Conservation (phyloP, 1,139 yeast species). For the Debaryomyces sp. region DNA sequence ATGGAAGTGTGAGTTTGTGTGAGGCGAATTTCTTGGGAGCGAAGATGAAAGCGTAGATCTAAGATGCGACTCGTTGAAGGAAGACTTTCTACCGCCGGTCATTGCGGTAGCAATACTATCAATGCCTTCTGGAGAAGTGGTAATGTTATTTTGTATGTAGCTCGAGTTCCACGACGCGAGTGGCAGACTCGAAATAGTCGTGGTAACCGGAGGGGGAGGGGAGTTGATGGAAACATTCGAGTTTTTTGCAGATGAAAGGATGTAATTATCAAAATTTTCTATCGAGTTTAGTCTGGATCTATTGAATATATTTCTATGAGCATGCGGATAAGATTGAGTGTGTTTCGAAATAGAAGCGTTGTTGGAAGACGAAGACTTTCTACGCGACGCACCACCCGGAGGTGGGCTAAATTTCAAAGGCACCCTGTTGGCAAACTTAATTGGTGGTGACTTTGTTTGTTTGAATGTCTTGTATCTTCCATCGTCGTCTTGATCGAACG, state of each 20-base stretch:
- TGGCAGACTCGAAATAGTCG: constrained; percentile 26
- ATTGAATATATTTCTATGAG: constrained; percentile 34
- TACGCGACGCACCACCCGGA: constrained; percentile 29
- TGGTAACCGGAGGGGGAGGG: constrained; percentile 37
- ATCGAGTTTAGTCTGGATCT: constrained; percentile 47
- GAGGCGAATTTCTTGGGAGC: constrained; percentile 20
- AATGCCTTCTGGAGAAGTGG: constrained; percentile 22
- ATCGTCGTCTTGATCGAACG: constrained; percentile 47
- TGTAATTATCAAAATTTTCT: constrained; percentile 47
- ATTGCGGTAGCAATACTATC: constrained; percentile 18
- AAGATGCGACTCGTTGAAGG: constrained; percentile 48
- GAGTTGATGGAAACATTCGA: constrained; percentile 40
- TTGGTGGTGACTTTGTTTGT: constrained; percentile 34
- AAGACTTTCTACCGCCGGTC: constrained; percentile 41
- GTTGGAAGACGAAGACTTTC: constrained; percentile 28
- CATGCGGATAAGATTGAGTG: constrained; percentile 17
- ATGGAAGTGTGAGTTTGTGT: constrained; percentile 7
- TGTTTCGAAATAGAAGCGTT: constrained; percentile 20
- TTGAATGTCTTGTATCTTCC: constrained; percentile 15
- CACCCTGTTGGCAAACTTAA: constrained; percentile 48
- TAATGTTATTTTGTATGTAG: constrained; percentile 17
- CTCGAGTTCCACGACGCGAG: constrained; percentile 29
- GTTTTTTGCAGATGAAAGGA: constrained; percentile 42
- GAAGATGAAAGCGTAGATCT: constrained; percentile 43
- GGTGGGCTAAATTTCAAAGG: constrained; percentile 49